phyloP scores from a whole-genome alignment of 768 basidiomycete species.

The Candolleomyces aberdarensis region DNA sequence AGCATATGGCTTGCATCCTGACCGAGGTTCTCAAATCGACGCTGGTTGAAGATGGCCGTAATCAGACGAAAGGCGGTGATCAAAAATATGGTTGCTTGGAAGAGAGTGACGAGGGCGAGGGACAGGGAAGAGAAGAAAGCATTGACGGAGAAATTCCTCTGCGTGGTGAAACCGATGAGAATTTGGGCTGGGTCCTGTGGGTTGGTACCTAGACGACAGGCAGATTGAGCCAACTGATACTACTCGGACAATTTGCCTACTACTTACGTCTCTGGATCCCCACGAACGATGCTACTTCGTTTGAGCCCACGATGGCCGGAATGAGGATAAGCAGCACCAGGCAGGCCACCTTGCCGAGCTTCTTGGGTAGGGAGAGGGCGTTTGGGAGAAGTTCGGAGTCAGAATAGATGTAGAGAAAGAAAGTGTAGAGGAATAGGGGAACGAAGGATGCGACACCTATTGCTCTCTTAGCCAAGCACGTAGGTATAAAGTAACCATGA shows the following conservation, averaged over 20 bases:
- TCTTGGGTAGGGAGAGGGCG: constrained; percentile 39
- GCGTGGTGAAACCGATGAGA: constrained; percentile 40
- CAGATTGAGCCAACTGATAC: not conserved
- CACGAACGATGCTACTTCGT: constrained; percentile 63
- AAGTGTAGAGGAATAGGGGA: constrained; percentile 60
- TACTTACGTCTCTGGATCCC: constrained; percentile 55
- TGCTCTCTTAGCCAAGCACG: too few species aligned
- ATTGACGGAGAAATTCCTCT: constrained; percentile 40
- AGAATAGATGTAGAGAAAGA: constrained; percentile 61
- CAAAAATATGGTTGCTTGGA: constrained; percentile 57
- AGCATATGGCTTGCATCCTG: constrained; percentile 47
- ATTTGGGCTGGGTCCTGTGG: constrained; percentile 13
- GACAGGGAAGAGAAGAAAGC: constrained; percentile 58
- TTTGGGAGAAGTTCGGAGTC: constrained; percentile 45
- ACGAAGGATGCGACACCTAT: constrained; percentile 58
- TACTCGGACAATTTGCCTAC: constrained; percentile 17
- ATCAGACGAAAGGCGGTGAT: constrained; percentile 58
- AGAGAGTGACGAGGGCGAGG: constrained; percentile 54
- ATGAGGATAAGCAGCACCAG: constrained; percentile 50
- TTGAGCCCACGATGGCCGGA: constrained; percentile 50
- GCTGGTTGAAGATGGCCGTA: constrained; percentile 47
- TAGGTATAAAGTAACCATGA: not conserved
- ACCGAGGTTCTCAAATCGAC: constrained; percentile 44
- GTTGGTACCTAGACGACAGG: not conserved
- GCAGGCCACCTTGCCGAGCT: constrained; percentile 42